Evolutionary conservation across 331 rosid species (phyloP), one percentile per base, ranked within the genome.

Genomic region (Quercus lobata): DNA sequence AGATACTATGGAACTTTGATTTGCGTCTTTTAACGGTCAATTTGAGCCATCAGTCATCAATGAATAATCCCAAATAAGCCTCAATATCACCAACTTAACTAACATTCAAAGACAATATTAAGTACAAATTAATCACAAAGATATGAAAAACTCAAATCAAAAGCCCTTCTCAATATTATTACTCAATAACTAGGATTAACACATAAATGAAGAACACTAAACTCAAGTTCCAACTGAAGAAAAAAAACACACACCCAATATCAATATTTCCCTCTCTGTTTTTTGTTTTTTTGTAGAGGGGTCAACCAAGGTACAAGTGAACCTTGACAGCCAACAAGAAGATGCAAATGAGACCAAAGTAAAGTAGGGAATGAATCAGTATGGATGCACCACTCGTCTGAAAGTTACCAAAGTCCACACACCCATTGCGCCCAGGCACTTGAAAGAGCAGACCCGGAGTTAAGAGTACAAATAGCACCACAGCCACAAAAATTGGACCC

Each of bases 391-490:
- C 97, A 69, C 98, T 91, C 0, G 98, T 94, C 25, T 91, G 90
- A 58, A 94, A 94, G 79, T 86, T 86, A 2, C 95, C 97, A 73
- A 94, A 94, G 78, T 94, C 97, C 10, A 94, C 79, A 35, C 84
- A 94, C 21, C 95, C 78, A 15, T 90, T 86, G 17, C 88, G 80
- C 0, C 95, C 98, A 0, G 97, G 98, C 6, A 94, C 79, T 82
- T 91, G 97, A 71, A 94, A 94, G 5, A 94, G 83, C 29, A 94
- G 82, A 0, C 98, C 98, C 0, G 97, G 98, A 1, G 97, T 84
- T 65, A 94, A 74, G 75, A 94, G 80, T 61, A 92, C 88, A 57
- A 89, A 94, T 69, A 94, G 81, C 77, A 91, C 81, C 82, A 91
- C 94, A 1, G 97, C 84, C 41, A 91, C 93, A 29, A 91, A 88